A percentile compares a stretch with the other conserved stretches of the same genome.
These are phyloP conservation scores for Fusarium napiforme DNA, from an alignment of 2,329 filamentous ascomycete genomes.

Conservation along the genomic window DNA sequence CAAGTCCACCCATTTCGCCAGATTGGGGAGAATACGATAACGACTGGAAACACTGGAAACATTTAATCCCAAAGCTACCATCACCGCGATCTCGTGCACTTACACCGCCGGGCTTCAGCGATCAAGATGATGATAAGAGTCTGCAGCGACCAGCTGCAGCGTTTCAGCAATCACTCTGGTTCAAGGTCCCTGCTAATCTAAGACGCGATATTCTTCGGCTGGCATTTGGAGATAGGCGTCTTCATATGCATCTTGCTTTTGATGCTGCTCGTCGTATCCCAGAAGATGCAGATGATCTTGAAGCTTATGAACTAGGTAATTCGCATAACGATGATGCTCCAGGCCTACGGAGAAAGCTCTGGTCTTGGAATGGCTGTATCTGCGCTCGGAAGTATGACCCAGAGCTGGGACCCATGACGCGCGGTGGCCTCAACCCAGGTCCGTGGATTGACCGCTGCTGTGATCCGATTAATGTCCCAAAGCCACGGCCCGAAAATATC, in stretches of 20 bases:
- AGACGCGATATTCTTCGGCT: neutral
- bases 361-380: neutral
- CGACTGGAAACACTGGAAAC: neutral
- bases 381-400: neutral
- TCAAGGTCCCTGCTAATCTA: neutral
- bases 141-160: neutral
- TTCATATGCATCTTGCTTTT: neutral
- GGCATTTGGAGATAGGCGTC: neutral
- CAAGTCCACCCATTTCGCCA: neutral
- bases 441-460: neutral
- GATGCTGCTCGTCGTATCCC: neutral
- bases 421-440: neutral
- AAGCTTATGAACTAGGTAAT: neutral
- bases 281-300: neutral
- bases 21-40: neutral
- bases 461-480: neutral
- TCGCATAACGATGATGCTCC: neutral
- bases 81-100: neutral
- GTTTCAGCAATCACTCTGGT: neutral
- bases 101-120: neutral
- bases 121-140: neutral
- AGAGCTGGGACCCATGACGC: neutral
- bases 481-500: neutral
- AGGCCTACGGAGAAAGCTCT: neutral
- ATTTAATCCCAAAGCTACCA: neutral